phyloP scores from a whole-genome alignment of 176 grass and related monocot genomes.

The Tillandsia leiboldiana region DNA sequence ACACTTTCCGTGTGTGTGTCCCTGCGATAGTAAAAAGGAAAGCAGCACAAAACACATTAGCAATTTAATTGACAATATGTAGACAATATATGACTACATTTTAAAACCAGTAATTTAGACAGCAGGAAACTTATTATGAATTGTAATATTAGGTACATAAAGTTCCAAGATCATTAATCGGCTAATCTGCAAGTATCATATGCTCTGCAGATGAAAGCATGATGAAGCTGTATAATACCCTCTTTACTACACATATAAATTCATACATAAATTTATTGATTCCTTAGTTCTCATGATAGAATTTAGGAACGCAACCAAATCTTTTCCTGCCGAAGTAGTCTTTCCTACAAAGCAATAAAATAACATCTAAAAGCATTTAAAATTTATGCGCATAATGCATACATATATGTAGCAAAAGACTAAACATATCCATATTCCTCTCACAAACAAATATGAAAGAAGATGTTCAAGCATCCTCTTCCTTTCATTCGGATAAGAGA shows the following conservation, averaged over 20 bases:
- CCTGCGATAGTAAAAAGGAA: slow-evolving; percentile 18
- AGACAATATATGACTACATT: not conserved
- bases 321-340: not conserved
- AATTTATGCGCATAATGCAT: not conserved
- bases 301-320: not conserved
- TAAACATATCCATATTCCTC: not conserved
- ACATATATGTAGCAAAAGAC: not conserved
- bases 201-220: too few species aligned
- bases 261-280: not conserved
- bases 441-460: not conserved
- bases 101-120: not conserved
- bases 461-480: not conserved
- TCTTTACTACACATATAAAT: not conserved
- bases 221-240: too few species aligned
- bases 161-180: too few species aligned
- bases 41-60: not conserved
- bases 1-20: slow-evolving; percentile 35
- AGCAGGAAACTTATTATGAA: too few species aligned
- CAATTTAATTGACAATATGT: not conserved
- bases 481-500: not conserved
- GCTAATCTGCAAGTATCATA: too few species aligned
- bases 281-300: not conserved
- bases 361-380: not conserved
- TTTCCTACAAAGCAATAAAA: not conserved
- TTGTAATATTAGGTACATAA: too few species aligned